Evolutionary conservation across 202 grass and related monocot genomes (phyloP).

Genomic region (Panicum virgatum): DNA sequence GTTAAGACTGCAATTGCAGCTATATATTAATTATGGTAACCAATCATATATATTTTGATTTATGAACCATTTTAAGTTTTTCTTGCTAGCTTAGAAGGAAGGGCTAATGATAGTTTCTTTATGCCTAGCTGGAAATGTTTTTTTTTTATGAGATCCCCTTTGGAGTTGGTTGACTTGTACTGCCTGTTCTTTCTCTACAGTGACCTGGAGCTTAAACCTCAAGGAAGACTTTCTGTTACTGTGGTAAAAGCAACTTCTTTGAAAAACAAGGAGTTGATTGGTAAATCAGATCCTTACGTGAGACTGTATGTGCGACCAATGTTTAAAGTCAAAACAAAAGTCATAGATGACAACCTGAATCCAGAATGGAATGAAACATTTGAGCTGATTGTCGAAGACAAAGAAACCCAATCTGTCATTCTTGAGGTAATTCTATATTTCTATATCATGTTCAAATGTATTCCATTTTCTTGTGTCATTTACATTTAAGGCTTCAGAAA

Average conservation of each 20-base stretch:
- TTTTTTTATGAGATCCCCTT: conserved; percentile 22
- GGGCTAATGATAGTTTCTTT: neutral
- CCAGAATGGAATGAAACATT: conserved; percentile 95
- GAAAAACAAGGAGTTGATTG: conserved; percentile 78
- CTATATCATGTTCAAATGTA: neutral
- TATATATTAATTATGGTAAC: neutral
- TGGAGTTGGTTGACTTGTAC: neutral
- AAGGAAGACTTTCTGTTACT: conserved; percentile 72
- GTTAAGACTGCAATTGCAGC: neutral
- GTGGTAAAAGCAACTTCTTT: conserved; percentile 73
- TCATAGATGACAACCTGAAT: conserved; percentile 72
- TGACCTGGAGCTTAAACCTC: conserved; percentile 92
- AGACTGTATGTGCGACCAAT: conserved; percentile 71
- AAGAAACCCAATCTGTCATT: conserved; percentile 94
- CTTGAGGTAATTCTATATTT: conserved; percentile 69
- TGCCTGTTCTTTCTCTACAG: conserved; percentile 44
- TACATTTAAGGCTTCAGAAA: neutral
- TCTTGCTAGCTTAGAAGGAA: conserved; percentile 31
- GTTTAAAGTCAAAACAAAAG: conserved; percentile 95
- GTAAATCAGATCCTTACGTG: conserved; percentile 99
- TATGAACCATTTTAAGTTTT: neutral
- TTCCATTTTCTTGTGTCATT: neutral
- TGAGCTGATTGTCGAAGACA: conserved; percentile 85
- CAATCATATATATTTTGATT: neutral
- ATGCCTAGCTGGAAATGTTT: neutral